Base-by-base conservation (phyloP, 129 eudicot species). In the Saussurea involucrata region DNA sequence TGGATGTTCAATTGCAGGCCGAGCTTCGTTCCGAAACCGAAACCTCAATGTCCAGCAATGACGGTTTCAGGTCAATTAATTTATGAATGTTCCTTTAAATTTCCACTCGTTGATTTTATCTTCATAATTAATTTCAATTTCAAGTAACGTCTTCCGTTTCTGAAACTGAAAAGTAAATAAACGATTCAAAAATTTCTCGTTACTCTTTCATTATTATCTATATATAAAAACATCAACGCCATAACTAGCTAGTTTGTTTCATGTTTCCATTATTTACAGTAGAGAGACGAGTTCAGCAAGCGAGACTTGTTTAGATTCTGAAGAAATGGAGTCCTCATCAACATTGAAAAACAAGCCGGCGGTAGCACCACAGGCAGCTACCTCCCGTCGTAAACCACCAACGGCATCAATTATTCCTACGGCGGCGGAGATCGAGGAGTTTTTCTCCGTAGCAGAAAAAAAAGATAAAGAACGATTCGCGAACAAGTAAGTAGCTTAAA, bases 341-440 rank as follows among this genome's bases (percentile, higher is more conserved):
- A 29, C 65, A 10, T 24, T 71, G 44, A 70, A 53, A 40, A 81
- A 25, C 69, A 82, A 83, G 57, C 55, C 69, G 24, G 57, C 66
- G 61, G 4, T 78, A 13, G 31, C 78, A 21, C 42, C 70, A 27
- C 44, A 60, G 68, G 11, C 82, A 3, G 21, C 82, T 6, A 68
- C 66, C 40, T 64, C 85, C 8, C 31, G 78, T 44, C 74, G 76
- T 49, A 75, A 67, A 63, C 81, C 18, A 17, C 9, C 67, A 4
- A 60, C 79, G 36, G 71, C 49, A 37, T 55, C 78, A 13, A 68
- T 78, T 28, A 66, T n/a, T 86, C 93, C 93, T 0, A 55, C 87
- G 63, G 74, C 81, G 33, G 87, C 84, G 64, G 96, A 92, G 82
- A 78, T 92, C 36, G 96, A 92, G 36, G 96, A 87, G 71, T 92